These are phyloP conservation scores for Sporothrix globosa DNA, from an alignment of 2,329 filamentous ascomycete species.

Conservation along the genomic window DNA sequence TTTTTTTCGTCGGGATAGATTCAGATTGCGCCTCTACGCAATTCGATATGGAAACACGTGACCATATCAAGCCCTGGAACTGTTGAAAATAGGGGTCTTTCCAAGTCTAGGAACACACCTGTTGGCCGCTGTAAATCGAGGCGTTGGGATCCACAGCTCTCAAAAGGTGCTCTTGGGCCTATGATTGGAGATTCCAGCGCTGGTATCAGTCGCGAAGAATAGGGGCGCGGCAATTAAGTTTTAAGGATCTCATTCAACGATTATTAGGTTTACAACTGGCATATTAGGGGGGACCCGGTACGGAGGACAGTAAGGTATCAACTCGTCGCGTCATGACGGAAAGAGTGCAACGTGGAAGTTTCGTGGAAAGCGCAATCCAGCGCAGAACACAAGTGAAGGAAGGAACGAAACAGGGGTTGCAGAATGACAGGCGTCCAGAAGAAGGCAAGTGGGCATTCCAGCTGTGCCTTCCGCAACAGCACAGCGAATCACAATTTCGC, in stretches of 20 bases:
- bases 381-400: neutral
- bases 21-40: conserved; percentile 1
- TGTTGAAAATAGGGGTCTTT: neutral
- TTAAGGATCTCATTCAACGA: too few relatives aligned
- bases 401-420: neutral
- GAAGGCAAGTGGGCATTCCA: conserved; percentile 6
- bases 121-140: conserved; percentile 12
- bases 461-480: conserved; percentile 25
- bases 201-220: conserved; percentile 18
- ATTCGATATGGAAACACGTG: neutral
- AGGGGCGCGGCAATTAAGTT: conserved; percentile 23
- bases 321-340: conserved; percentile 1
- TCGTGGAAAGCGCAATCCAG: conserved; percentile 1
- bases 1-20: too few relatives aligned
- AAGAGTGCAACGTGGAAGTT: neutral
- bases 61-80: neutral
- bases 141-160: conserved; percentile 8
- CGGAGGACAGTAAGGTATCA: neutral
- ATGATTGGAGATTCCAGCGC: conserved; percentile 20
- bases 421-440: neutral
- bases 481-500: conserved; percentile 35
- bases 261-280: too few relatives aligned
- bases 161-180: neutral
- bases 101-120: conserved; percentile 8
- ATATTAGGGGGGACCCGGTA: too few relatives aligned